A percentile compares a stretch with the other conserved stretches of the same genome.
These are phyloP conservation scores for Kwoniella sp. DNA, from an alignment of 768 basidiomycete species.

Conservation along the genomic window DNA sequence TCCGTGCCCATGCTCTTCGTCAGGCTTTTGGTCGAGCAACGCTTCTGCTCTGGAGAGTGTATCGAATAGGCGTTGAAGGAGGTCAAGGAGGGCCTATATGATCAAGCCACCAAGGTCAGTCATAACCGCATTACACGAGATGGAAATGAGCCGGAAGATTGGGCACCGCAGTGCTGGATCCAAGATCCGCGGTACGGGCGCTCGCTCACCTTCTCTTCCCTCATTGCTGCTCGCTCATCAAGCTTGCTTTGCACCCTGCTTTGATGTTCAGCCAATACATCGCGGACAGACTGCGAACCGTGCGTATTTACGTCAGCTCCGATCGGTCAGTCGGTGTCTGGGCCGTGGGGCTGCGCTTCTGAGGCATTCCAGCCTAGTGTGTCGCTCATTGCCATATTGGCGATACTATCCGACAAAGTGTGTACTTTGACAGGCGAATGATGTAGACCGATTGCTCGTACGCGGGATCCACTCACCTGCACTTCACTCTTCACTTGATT, in stretches of 20 bases:
- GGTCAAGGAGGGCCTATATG: slow-evolving; percentile 73
- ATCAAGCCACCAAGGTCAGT: background rate
- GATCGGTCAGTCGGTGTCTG: no score
- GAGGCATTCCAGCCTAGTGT: no score
- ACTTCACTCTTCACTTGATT: slow-evolving; percentile 67
- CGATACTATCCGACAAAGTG: no score
- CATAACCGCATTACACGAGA: background rate
- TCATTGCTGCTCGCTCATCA: slow-evolving; percentile 69
- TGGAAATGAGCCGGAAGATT: background rate
- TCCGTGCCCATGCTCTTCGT: slow-evolving; percentile 28
- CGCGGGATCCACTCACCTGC: slow-evolving; percentile 64
- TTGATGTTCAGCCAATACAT: slow-evolving; percentile 54
- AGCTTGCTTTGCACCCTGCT: slow-evolving; percentile 77
- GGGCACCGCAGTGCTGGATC: slow-evolving; percentile 12
- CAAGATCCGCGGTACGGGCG: no score
- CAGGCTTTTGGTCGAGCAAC: slow-evolving; percentile 62
- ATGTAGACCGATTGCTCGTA: no score
- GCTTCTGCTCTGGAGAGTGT: slow-evolving; percentile 84
- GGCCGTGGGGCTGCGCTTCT: no score
- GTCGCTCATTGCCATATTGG: no score
- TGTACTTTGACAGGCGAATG: no score
- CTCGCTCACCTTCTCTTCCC: slow-evolving; percentile 77
- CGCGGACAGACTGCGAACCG: slow-evolving; percentile 20
- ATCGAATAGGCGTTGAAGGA: slow-evolving; percentile 89
- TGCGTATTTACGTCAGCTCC: background rate